phyloP scores from a whole-genome alignment of 805 yeast genomes.

The Candida stauntonica region DNA sequence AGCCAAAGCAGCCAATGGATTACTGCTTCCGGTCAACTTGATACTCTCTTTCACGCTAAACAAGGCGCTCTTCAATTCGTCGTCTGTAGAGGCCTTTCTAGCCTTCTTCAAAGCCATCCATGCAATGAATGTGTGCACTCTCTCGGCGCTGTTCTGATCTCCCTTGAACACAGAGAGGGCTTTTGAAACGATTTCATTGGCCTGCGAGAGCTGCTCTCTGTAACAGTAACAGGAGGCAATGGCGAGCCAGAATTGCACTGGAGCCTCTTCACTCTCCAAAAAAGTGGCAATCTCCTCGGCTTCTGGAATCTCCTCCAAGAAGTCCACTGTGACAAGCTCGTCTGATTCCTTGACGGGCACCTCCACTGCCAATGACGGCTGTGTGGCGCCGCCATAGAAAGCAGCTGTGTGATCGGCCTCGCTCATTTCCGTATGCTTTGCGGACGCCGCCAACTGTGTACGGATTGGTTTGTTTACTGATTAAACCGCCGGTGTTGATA shows the following conservation, averaged over 20 bases:
- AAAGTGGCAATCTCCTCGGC: slow-evolving; percentile 67
- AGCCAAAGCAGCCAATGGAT: slow-evolving; percentile 53
- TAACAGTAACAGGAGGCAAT: slow-evolving; percentile 78
- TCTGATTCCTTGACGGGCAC: slow-evolving; percentile 75
- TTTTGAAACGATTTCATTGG: slow-evolving; percentile 32
- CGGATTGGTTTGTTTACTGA: too few relatives aligned
- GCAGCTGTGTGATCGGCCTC: slow-evolving; percentile 11
- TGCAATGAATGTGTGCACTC: slow-evolving; percentile 57
- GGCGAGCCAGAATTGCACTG: slow-evolving; percentile 75
- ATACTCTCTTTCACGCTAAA: slow-evolving; percentile 25
- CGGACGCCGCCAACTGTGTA: neutral
- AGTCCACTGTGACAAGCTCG: slow-evolving; percentile 83
- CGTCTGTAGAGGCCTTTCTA: slow-evolving; percentile 24
- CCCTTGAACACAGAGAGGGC: slow-evolving; percentile 11
- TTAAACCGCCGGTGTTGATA: too few relatives aligned
- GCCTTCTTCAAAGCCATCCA: slow-evolving; percentile 65
- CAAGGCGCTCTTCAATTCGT: slow-evolving; percentile 42
- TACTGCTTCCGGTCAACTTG: slow-evolving; percentile 26
- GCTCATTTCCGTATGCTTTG: slow-evolving; percentile 3
- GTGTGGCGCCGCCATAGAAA: slow-evolving; percentile 11
- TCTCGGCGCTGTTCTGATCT: slow-evolving; percentile 35
- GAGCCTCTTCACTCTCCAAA: slow-evolving; percentile 75
- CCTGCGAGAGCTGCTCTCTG: slow-evolving; percentile 53
- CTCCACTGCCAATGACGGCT: slow-evolving; percentile 31
- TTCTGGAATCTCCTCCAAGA: slow-evolving; percentile 78